phyloP scores from a whole-genome alignment of 192 early-diverging fungal species.

The Coemansia sp. region DNA sequence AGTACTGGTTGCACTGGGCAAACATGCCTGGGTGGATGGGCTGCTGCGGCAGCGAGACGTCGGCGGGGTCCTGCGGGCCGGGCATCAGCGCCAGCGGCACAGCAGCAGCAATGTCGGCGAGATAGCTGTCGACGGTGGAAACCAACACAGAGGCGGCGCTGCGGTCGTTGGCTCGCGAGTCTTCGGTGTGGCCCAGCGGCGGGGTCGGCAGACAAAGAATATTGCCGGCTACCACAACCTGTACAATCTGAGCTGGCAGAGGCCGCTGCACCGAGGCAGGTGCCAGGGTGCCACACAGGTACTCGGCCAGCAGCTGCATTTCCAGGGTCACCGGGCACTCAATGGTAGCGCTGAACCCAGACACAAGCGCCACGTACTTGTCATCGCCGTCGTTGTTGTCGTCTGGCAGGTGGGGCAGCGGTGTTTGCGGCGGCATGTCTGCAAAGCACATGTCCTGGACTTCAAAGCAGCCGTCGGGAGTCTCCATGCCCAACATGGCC shows the following conservation, averaged over 20 bases:
- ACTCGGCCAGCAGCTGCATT: conserved; percentile 74
- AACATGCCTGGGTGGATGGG: conserved; percentile 75
- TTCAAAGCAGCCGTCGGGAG: conserved; percentile 73
- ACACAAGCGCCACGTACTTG: conserved; percentile 75
- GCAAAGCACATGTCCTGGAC: conserved; percentile 81
- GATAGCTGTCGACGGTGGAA: conserved; percentile 58
- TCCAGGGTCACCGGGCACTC: conserved; percentile 53
- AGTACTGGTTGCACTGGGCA: conserved; percentile 55
- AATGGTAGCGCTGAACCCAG: conserved; percentile 66
- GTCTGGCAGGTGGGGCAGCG: conserved; percentile 12
- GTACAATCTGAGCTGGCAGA: conserved; percentile 55
- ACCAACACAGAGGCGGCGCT: conserved; percentile 51
- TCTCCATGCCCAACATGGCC: conserved; percentile 78
- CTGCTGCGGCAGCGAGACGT: conserved; percentile 80
- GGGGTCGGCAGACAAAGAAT: conserved; percentile 49
- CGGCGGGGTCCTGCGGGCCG: conserved; percentile 75
- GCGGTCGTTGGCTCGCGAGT: conserved; percentile 50
- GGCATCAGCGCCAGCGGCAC: conserved; percentile 79
- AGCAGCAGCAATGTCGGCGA: conserved; percentile 60
- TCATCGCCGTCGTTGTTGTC: conserved; percentile 58
- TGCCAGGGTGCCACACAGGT: conserved; percentile 73
- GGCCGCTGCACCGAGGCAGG: neutral
- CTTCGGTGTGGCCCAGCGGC: conserved; percentile 47
- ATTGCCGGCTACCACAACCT: conserved; percentile 78
- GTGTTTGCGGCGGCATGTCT: conserved; percentile 57